Evolutionary conservation across 495 filamentous ascomycete species (phyloP), one percentile per base, ranked within the genome.

Genomic region (Letharia lupina): DNA sequence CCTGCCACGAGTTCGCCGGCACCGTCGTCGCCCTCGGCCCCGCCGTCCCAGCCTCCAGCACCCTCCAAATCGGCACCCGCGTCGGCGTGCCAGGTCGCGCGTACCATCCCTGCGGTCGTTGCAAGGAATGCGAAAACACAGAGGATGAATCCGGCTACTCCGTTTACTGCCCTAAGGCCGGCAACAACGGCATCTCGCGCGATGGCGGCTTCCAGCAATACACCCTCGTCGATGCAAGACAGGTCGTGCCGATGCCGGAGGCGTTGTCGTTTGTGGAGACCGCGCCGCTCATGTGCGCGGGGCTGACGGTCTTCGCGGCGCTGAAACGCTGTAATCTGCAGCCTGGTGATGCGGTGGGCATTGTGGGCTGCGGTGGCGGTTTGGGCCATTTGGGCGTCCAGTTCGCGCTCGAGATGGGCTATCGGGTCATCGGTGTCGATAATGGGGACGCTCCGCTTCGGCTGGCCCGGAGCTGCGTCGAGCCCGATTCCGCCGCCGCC

Each of bases 1-100:
- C 37, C 59, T 61, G 37, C 11, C 59, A 61, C 59, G 59, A 61
- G 31, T 61, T 61, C 40, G 59, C 59, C 23, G 39, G 59, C n/a
- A 61, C 59, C 23, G 59, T 41, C 16, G 39, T 61, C 40, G 20
- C 59, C n/a, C 39, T 61, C 31, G 59, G 59, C n/a, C n/a, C n/a
- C 39, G 8, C 18, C 2, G 59, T 44, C 15, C 40, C 8, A 10
- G 9, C 23, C 23, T 9, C 59, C 59, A 44, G 8, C 8, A 44
- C 2, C 1, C 15, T 61, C 59, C 16, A 61, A 41, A 15, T 33
- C 7, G 59, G 59, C 37, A 44, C 40, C 13, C 37, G 59, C n/a
- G 59, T 61, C 28, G 59, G 59, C 8, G 40, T 41, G 28, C 42
- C 42, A n/a, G 59, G 59, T 28, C 59, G 59, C 18, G 59, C 59